A percentile compares a stretch with the other conserved stretches of the same genome.
These are phyloP conservation scores for Cryphonectria carpinicola DNA, from an alignment of 2,329 filamentous ascomycete genomes.

Conservation along the genomic window DNA sequence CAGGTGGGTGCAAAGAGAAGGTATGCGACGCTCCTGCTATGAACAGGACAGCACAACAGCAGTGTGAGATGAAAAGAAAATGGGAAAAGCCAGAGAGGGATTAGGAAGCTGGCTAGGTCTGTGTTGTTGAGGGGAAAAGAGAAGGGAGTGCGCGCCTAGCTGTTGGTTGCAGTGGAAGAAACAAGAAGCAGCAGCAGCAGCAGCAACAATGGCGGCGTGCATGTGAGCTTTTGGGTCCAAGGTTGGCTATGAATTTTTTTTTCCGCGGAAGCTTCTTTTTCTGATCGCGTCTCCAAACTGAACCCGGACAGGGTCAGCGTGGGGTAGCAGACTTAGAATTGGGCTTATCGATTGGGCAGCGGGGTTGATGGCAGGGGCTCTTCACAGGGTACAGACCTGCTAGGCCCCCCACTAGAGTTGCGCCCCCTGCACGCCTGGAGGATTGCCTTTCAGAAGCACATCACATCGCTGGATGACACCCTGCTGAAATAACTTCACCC, in stretches of 20 bases:
- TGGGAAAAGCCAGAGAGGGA: not conserved
- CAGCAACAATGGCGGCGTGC: not conserved
- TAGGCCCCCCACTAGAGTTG: not conserved
- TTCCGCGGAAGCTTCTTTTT: slow-evolving; percentile 27
- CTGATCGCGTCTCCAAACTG: slow-evolving; percentile 26
- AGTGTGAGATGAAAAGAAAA: not conserved
- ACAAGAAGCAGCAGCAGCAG: slow-evolving; percentile 4
- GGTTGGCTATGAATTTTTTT: slow-evolving; percentile 25
- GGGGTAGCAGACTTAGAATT: slow-evolving; percentile 25
- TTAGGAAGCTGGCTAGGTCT: not conserved
- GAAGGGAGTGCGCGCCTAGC: not conserved
- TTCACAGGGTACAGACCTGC: not conserved
- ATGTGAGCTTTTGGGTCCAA: slow-evolving; percentile 2
- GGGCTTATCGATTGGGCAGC: slow-evolving; percentile 31
- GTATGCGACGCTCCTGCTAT: not conserved
- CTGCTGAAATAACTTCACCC: not conserved
- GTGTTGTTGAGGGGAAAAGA: not conserved
- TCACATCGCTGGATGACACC: too few relatives aligned
- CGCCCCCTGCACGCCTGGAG: not conserved
- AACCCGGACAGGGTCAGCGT: slow-evolving; percentile 23
- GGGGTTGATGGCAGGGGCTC: slow-evolving; percentile 20
- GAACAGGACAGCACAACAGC: not conserved
- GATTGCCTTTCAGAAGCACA: slow-evolving; percentile 4
- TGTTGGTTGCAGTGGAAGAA: not conserved
- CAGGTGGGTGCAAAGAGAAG: not conserved